A percentile compares a stretch with the other conserved stretches of the same genome.
Evolutionary conservation across 345 rosid genomes (phyloP).

Genomic region (Pistacia atlantica): DNA sequence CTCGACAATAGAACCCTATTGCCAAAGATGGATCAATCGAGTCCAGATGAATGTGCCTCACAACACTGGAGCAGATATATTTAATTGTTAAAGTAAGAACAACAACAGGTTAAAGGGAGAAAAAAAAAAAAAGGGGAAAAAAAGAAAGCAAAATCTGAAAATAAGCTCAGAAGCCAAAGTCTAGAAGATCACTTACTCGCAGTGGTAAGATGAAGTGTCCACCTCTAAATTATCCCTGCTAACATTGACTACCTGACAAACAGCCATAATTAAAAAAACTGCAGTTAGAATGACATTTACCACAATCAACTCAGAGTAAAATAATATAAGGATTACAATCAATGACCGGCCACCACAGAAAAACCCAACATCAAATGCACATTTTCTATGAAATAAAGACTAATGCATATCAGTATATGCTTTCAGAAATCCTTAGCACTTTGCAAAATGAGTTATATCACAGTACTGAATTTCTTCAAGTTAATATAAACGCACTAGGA

Average conservation of each 20-base stretch:
- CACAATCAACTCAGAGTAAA: neutral
- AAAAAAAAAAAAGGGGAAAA: neutral
- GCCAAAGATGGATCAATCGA: constrained; percentile 90
- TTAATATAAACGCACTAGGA: neutral
- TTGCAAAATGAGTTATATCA: too few relatives aligned
- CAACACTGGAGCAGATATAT: constrained; percentile 42
- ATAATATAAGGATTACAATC: neutral
- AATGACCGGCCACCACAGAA: neutral
- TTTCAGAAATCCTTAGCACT: neutral
- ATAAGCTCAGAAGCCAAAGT: neutral
- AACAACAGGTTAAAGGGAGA: too few relatives aligned
- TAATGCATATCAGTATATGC: neutral
- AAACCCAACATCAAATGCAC: neutral
- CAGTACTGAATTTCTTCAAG: too few relatives aligned
- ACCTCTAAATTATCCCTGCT: constrained; percentile 53
- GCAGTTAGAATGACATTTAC: neutral
- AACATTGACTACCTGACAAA: constrained; percentile 58
- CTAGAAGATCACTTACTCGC: constrained; percentile 53
- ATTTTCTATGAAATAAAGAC: neutral
- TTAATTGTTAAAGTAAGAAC: neutral
- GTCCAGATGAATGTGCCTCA: constrained; percentile 66
- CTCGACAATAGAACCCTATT: constrained; percentile 84
- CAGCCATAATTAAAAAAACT: constrained; percentile 16
- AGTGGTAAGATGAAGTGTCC: constrained; percentile 86
- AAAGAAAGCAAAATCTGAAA: neutral